Evolutionary conservation across 1,139 yeast genomes (phyloP).

Genomic region (Suhomyces bolitotheri): DNA sequence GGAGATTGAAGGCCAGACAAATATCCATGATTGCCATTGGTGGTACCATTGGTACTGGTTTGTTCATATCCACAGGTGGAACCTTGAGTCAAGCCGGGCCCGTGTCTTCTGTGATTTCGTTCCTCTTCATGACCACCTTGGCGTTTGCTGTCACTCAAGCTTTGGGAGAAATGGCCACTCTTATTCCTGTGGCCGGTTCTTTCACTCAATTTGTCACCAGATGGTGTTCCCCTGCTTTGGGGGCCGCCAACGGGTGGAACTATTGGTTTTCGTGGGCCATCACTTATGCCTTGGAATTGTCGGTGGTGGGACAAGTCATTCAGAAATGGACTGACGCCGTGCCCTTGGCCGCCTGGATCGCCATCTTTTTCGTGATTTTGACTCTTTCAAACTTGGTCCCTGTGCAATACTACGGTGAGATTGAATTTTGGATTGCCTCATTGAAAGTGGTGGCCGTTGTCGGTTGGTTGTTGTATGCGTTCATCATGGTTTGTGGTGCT

Average conservation of each 20-base stretch:
- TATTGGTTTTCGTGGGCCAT: slow-evolving; percentile 90
- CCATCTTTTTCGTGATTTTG: slow-evolving; percentile 61
- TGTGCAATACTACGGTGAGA: slow-evolving; percentile 64
- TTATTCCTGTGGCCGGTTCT: slow-evolving; percentile 67
- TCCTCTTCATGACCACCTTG: slow-evolving; percentile 63
- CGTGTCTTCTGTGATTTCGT: slow-evolving; percentile 65
- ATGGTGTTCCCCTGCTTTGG: slow-evolving; percentile 69
- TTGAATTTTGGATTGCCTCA: slow-evolving; percentile 63
- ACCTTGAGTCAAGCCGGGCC: slow-evolving; percentile 68
- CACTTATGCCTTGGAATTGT: slow-evolving; percentile 78
- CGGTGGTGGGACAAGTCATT: slow-evolving; percentile 76
- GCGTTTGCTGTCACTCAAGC: slow-evolving; percentile 68
- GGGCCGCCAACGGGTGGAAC: slow-evolving; percentile 80
- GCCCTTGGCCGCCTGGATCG: slow-evolving; percentile 76
- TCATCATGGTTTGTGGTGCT: slow-evolving; percentile 74
- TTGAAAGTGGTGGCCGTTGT: slow-evolving; percentile 68
- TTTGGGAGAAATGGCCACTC: slow-evolving; percentile 76
- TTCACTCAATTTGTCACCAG: slow-evolving; percentile 57
- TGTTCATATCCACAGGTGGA: slow-evolving; percentile 58
- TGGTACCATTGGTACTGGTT: slow-evolving; percentile 67
- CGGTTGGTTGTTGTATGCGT: slow-evolving; percentile 68
- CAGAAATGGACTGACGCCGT: slow-evolving; percentile 73
- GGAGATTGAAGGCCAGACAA: slow-evolving; percentile 50
- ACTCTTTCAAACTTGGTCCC: slow-evolving; percentile 58
- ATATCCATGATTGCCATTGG: slow-evolving; percentile 35